Conservation (phyloP, 2,329 filamentous ascomycete species). For the Proliferodiscus dingleyae region DNA sequence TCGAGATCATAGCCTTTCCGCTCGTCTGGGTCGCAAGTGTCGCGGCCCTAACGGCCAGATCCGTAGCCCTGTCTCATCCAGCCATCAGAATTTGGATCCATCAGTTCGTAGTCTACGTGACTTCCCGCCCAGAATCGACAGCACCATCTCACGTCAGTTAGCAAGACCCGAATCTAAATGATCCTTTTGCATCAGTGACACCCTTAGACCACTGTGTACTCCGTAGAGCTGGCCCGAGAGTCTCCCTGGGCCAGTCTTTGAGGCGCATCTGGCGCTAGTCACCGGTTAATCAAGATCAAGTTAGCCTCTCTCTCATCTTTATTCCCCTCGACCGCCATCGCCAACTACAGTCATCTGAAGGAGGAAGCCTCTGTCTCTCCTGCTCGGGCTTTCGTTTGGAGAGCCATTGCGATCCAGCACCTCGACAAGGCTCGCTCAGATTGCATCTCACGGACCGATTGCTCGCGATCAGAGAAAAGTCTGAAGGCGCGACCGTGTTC, state of each 20-base stretch:
- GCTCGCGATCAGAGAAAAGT: conserved; percentile 4
- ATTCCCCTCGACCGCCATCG: conserved; percentile 7
- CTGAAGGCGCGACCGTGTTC: conserved; percentile 3
- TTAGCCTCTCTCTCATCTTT: conserved; percentile 19
- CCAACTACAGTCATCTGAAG: conserved; percentile 2
- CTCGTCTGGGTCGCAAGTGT: conserved; percentile 26
- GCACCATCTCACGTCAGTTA: not conserved
- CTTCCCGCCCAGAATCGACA: no score
- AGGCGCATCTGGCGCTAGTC: conserved; percentile 17
- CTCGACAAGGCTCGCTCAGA: conserved; percentile 4
- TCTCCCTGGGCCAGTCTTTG: conserved; percentile 10
- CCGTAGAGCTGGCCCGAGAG: conserved; percentile 15
- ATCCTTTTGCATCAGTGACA: not conserved
- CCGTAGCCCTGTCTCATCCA: no score
- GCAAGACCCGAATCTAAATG: not conserved
- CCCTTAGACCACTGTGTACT: not conserved
- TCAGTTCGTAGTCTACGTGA: no score
- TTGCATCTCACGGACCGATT: conserved; percentile 4
- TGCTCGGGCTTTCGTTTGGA: conserved; percentile 9
- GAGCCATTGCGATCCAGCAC: conserved; percentile 3
- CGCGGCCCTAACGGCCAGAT: no score
- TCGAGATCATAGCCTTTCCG: conserved; percentile 23
- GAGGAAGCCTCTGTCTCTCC: not conserved
- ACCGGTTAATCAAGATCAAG: conserved; percentile 12
- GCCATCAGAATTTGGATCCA: conserved; percentile 5